These are phyloP conservation scores for Spinacia oleracea DNA, from an alignment of 179 eudicot genomes.

Conservation along the genomic window DNA sequence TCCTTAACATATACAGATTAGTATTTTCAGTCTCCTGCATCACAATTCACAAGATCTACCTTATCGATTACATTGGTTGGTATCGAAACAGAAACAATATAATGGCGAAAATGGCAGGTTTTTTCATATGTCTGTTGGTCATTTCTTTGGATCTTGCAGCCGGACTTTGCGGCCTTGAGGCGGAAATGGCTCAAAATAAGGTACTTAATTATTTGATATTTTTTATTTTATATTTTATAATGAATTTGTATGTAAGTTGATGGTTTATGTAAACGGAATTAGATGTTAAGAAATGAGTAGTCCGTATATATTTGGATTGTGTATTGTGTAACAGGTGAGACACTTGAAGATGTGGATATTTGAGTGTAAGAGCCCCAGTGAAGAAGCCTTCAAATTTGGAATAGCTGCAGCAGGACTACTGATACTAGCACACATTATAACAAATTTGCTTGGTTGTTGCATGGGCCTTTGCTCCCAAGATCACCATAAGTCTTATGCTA, in stretches of 20 bases:
- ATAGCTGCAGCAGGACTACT: slow-evolving; percentile 58
- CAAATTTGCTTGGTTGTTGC: slow-evolving; percentile 68
- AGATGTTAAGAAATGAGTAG: no score
- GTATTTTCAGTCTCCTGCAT: no score
- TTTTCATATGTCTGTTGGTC: slow-evolving; percentile 53
- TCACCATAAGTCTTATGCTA: slow-evolving; percentile 42
- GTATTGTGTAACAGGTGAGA: slow-evolving; percentile 39
- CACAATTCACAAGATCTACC: no score
- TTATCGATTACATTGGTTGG: no score
- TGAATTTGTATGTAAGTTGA: no score
- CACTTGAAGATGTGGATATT: slow-evolving; percentile 67
- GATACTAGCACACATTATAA: slow-evolving; percentile 53
- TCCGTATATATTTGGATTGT: no score
- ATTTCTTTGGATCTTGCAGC: slow-evolving; percentile 61
- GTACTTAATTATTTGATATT: no score
- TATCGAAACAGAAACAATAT: no score
- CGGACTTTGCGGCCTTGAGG: slow-evolving; percentile 69
- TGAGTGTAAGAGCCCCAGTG: slow-evolving; percentile 76
- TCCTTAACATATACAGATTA: no score
- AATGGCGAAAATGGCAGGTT: slow-evolving; percentile 52
- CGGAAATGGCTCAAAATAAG: slow-evolving; percentile 71
- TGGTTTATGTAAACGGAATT: no score
- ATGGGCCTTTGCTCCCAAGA: slow-evolving; percentile 43
- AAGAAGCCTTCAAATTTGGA: slow-evolving; percentile 59
- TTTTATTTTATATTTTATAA: no score